Evolutionary conservation across 1,284 basidiomycete species (phyloP).

Genomic region (Sporisorium exsertum): DNA sequence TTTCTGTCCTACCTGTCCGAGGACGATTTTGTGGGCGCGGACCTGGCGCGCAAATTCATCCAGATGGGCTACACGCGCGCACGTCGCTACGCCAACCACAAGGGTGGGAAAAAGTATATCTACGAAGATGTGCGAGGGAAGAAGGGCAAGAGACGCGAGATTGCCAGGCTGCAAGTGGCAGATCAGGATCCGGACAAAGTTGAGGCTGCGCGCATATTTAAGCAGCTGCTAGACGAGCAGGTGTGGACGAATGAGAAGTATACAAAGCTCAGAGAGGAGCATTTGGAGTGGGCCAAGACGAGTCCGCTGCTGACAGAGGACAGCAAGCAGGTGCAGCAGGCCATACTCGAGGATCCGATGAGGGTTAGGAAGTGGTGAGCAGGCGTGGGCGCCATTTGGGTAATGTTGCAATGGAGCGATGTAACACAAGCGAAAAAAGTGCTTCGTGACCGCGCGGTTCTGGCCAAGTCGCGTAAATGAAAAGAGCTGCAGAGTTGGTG

Average conservation of each 20-base stretch:
- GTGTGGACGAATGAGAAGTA: constrained; percentile 35
- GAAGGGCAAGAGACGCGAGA: constrained; percentile 14
- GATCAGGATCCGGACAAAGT: constrained; percentile 43
- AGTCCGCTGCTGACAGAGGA: constrained; percentile 1
- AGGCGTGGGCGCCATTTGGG: background rate
- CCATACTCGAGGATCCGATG: constrained; percentile 10
- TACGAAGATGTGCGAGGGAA: background rate
- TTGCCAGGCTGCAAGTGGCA: constrained; percentile 13
- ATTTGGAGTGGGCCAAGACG: constrained; percentile 19
- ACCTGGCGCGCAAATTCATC: constrained; percentile 41
- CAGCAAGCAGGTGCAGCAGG: constrained; percentile 16
- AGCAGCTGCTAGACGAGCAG: constrained; percentile 23
- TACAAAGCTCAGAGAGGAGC: constrained; percentile 22
- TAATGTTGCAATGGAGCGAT: background rate
- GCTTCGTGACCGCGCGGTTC: too few relatives aligned
- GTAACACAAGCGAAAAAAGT: constrained; percentile 1
- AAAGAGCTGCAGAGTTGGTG: background rate
- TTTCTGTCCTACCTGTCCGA: constrained; percentile 33
- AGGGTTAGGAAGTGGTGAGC: constrained; percentile 19
- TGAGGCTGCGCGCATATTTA: constrained; percentile 43
- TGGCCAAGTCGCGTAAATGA: constrained; percentile 11
- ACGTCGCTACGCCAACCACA: constrained; percentile 48
- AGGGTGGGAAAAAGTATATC: background rate
- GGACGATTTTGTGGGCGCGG: constrained; percentile 44
- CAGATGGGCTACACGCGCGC: constrained; percentile 53